A percentile compares a stretch with the other conserved stretches of the same genome.
These are phyloP conservation scores for Daedalea quercina DNA, from an alignment of 768 basidiomycete genomes.

Conservation along the genomic window DNA sequence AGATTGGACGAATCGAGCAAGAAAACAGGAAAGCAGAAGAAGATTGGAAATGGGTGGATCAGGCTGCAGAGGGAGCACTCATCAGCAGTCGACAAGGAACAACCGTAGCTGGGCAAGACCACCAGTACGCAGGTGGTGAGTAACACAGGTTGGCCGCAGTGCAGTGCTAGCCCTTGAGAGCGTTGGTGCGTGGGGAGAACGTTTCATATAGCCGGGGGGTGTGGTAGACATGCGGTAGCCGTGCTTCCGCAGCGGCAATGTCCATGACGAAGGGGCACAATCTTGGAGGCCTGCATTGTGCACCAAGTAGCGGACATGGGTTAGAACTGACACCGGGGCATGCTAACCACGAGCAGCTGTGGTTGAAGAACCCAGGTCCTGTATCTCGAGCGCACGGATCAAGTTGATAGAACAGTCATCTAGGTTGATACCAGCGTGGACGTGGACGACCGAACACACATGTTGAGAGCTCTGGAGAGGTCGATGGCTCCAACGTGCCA, in stretches of 20 bases:
- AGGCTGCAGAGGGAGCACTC: not conserved
- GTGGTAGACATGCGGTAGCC: conserved; percentile 3
- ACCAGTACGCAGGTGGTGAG: not conserved
- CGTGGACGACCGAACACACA: not conserved
- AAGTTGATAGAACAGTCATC: not conserved
- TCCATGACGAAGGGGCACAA: not conserved
- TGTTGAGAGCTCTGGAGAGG: not conserved
- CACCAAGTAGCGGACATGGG: conserved; percentile 1
- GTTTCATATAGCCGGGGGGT: not conserved
- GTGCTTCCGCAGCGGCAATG: not conserved
- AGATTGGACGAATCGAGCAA: not conserved
- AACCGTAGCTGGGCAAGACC: not conserved
- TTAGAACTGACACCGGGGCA: conserved; percentile 1
- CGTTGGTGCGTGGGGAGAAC: not conserved
- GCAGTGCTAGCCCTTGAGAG: not conserved
- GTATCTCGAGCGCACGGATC: not conserved
- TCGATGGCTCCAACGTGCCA: not conserved
- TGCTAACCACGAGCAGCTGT: not conserved
- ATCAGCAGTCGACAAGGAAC: not conserved
- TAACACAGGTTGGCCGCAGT: not conserved
- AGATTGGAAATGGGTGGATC: not conserved
- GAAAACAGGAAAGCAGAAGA: not conserved
- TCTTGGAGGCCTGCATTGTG: not conserved
- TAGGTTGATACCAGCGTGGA: not conserved
- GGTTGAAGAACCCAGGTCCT: not conserved